phyloP scores from a whole-genome alignment of 768 basidiomycete species.

The Amanita exitialis region DNA sequence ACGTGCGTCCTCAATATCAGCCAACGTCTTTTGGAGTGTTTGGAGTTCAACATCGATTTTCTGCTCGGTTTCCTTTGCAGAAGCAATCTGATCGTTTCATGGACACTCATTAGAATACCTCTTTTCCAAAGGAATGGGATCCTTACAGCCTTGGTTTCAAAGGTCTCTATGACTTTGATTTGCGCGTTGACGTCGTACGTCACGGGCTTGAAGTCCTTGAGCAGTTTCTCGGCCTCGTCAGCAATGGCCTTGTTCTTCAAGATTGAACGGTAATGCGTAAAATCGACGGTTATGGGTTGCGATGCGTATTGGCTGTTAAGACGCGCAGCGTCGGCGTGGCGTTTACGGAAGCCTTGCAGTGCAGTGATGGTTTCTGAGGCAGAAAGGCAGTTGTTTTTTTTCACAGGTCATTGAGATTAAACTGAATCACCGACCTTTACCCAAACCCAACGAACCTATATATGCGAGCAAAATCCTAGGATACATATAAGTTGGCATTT shows the following conservation, averaged over 20 bases:
- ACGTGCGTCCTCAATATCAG: conserved; percentile 95
- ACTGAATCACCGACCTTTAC: conserved; percentile 57
- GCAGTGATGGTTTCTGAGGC: conserved; percentile 76
- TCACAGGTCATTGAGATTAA: not conserved
- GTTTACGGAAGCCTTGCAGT: conserved; percentile 94
- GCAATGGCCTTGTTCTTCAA: conserved; percentile 91
- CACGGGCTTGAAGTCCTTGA: conserved; percentile 87
- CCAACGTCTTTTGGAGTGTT: conserved; percentile 85
- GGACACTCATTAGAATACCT: not conserved
- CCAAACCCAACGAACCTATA: conserved; percentile 76
- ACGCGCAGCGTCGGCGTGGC: conserved; percentile 82
- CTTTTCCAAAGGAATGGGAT: conserved; percentile 3
- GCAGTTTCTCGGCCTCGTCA: conserved; percentile 84
- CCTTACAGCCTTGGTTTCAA: conserved; percentile 88
- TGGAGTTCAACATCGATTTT: conserved; percentile 89
- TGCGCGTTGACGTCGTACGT: conserved; percentile 87
- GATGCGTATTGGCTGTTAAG: conserved; percentile 49
- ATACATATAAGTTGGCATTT: conserved; percentile 12
- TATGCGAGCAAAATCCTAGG: conserved; percentile 75
- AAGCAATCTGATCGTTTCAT: conserved; percentile 50
- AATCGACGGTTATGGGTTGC: conserved; percentile 79
- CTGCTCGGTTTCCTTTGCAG: conserved; percentile 80
- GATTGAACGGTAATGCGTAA: conserved; percentile 83
- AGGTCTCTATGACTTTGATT: conserved; percentile 92
- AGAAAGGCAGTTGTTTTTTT: not conserved